Percentiles rank a stretch among this genome's conserved stretches.
Conservation (phyloP, 148 eudicot genomes). For the Rhododendron vialii region DNA sequence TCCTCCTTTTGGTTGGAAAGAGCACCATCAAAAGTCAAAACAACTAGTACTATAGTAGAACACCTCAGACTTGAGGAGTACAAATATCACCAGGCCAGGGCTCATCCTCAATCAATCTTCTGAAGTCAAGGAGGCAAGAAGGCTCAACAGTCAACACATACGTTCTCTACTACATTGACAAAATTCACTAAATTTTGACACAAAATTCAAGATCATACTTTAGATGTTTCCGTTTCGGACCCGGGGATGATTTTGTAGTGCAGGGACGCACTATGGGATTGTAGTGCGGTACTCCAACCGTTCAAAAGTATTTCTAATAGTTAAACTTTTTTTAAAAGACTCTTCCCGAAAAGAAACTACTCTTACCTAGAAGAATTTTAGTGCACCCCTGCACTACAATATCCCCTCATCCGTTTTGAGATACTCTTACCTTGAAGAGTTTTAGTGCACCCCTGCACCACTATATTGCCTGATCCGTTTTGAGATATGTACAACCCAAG, state of each 20-base stretch:
- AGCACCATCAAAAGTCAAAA: background rate
- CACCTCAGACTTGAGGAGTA: background rate
- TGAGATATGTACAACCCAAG: background rate
- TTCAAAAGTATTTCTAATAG: no score
- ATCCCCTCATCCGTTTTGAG: background rate
- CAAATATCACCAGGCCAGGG: background rate
- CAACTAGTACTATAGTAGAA: background rate
- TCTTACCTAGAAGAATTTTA: no score
- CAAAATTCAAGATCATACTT: background rate
- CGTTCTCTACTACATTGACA: background rate
- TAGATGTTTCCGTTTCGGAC: background rate
- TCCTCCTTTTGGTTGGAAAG: no score
- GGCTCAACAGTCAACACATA: background rate
- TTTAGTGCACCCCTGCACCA: no score
- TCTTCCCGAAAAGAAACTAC: no score
- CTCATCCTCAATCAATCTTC: background rate
- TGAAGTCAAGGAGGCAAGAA: background rate
- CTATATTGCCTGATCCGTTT: no score
- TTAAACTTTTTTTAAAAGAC: no score
- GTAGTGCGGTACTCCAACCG: no score
- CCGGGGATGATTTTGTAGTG: no score
- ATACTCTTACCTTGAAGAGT: background rate
- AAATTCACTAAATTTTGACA: background rate
- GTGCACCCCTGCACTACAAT: no score
- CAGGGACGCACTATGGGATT: no score